Evolutionary conservation across 1,284 basidiomycete species (phyloP), one percentile per base, ranked within the genome.

Genomic region (Calocybe gambosa): DNA sequence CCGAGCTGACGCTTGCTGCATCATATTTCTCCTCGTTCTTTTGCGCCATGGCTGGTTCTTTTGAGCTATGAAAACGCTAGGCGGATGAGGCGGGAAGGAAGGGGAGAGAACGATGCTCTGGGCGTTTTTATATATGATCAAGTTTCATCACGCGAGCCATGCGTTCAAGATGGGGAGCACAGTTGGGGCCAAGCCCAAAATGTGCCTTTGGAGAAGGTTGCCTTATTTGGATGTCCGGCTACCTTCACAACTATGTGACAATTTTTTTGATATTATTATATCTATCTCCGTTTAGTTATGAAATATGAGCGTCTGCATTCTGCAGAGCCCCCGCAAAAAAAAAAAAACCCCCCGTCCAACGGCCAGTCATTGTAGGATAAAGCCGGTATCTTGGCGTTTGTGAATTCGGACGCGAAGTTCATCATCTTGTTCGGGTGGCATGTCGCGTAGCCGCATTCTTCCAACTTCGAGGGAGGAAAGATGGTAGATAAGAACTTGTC

Each of bases 21-120:
- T 65, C 63, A 39, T 51, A 51, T 35, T 52, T 58, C 51, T 64
- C 62, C 48, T 63, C 46, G 49, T 58, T 53, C 52, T 63, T 59
- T 41, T 46, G 29, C 45, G 53, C 62, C 59, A 62, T 63, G 40
- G 42, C 48, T 44, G 33, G 43, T 41, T 42, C 42, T 10, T 37
- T 39, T 25, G 39, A 44, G 35, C 25, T 26, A 9, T n/a, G 9
- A 26, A 26, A 9, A 9, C 25, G 25, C 5, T 40, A 43, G 50
- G 46, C 44, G 50, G 49, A 48, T 19, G 39, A 41, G 37, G 39
- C 47, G 46, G 46, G 33, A 34, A 25, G 21, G 42, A 40, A 26
- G 34, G 21, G 40, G 36, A 40, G 25, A 25, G 43, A 23, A 25
- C 28, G 28, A 19, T 29, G 16, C 26, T 12, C 3, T 40, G 29